Conservation (phyloP, 2,329 filamentous ascomycete genomes). For the Calonectria pseudoturangicola region DNA sequence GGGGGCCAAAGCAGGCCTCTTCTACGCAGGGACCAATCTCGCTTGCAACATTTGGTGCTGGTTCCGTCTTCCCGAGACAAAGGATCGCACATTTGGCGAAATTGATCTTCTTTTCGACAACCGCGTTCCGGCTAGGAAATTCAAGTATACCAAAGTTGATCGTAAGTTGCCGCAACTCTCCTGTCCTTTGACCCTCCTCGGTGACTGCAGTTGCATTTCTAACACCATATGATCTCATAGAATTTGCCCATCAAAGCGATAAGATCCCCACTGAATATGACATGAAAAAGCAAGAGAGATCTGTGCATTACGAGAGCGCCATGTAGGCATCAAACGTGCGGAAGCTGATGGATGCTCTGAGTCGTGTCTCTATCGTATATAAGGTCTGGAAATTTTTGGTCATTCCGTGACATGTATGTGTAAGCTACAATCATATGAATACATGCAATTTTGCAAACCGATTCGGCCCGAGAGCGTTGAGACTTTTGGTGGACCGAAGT, state of each 20-base stretch:
- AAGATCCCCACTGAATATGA: background rate
- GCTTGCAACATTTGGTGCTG: slow-evolving; percentile 63
- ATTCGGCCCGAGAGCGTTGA: background rate
- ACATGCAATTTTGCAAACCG: no score
- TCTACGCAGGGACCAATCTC: slow-evolving; percentile 56
- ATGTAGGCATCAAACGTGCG: background rate
- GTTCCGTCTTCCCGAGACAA: slow-evolving; percentile 57
- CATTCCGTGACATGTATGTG: no score
- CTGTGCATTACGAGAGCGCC: slow-evolving; percentile 7
- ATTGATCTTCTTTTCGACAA: slow-evolving; percentile 55
- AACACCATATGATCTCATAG: background rate
- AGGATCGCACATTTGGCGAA: slow-evolving; percentile 56
- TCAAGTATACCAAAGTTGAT: slow-evolving; percentile 55
- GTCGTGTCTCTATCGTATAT: background rate
- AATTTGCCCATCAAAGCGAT: slow-evolving; percentile 34
- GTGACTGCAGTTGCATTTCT: background rate
- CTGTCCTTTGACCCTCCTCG: no score
- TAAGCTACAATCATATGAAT: background rate
- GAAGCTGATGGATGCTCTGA: no score
- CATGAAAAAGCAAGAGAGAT: background rate
- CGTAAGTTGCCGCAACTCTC: slow-evolving; percentile 35
- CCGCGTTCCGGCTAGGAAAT: slow-evolving; percentile 49
- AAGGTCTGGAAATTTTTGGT: background rate
- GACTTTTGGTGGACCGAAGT: background rate
- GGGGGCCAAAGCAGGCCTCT: slow-evolving; percentile 63